Evolutionary conservation across 352 stramenopile species (phyloP), one percentile per base, ranked within the genome.

Genomic region (Blastocystis sp.): DNA sequence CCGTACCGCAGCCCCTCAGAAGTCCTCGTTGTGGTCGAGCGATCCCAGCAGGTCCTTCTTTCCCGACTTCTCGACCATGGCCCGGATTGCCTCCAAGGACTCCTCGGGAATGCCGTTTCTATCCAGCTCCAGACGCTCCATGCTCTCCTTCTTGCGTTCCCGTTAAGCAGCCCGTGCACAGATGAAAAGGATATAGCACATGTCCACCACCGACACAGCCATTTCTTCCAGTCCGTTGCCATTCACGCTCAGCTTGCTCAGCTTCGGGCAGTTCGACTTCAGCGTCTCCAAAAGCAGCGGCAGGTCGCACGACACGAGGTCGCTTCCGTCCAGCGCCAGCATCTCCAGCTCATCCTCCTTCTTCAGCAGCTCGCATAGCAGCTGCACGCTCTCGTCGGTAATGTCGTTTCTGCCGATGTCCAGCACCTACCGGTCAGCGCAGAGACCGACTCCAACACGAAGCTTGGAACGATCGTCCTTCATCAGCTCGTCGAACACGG

Each of bases 171-270:
- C 40, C 17, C 24, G n/a, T 17, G 3, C 42, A 62, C 1, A 3
- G 9, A 64, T 38, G 11, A 10, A 24, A 79, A 79, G 69, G 69
- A 79, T 79, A 79, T 79, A 6, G 52, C 69, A 61, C 69, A 79
- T 43, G 21, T 64, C 40, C 7, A 79, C 45, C 43, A 79, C 14
- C 69, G 60, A 64, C 48, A 43, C 69, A 3, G 69, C 69, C 10
- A 24, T 34, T 4, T 14, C 14, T 14, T 57, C 48, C 48, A 57
- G 14, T 7, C 43, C 42, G 24, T 79, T 79, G 40, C 52, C 38
- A 19, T n/a, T 62, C 69, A 79, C 19, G 10, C 43, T 24, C 40
- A 79, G 45, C 52, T 38, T 43, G 45, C 57, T 21, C 11, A 79
- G 43, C 69, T 64, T 62, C 11, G 69, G 69, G 42, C 69, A 79